These are phyloP conservation scores for Cercophora samala DNA, from an alignment of 495 filamentous ascomycete species.

Conservation along the genomic window DNA sequence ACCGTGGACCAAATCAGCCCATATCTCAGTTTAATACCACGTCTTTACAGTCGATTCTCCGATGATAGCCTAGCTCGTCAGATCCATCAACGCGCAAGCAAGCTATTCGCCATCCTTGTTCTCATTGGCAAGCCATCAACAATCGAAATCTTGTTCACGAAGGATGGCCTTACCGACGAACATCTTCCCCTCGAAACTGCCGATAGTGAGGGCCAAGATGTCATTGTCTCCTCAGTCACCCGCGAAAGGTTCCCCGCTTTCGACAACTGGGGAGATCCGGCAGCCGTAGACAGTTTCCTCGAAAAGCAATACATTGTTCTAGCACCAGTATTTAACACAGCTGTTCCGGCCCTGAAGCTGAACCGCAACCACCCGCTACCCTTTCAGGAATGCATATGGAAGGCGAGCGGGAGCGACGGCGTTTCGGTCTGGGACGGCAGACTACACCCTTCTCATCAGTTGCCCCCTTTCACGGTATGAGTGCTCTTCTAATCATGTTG, in stretches of 20 bases:
- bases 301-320: conserved; percentile 14
- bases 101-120: conserved; percentile 12
- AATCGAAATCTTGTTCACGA: conserved; percentile 7
- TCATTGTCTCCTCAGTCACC: background rate
- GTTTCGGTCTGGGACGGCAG: conserved; percentile 6
- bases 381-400: background rate
- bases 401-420: background rate
- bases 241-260: background rate
- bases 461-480: conserved; percentile 2
- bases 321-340: conserved; percentile 7
- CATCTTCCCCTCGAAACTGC: conserved; percentile 2
- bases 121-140: conserved; percentile 7
- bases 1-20: background rate
- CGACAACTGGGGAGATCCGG: conserved; percentile 3
- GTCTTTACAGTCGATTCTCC: background rate
- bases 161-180: conserved; percentile 13
- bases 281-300: conserved; percentile 5
- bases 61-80: background rate
- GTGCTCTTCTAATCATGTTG: background rate
- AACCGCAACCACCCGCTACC: conserved; percentile 10
- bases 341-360: conserved; percentile 2
- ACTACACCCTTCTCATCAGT: conserved; percentile 9
- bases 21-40: background rate
- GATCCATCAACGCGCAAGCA: conserved; percentile 10
- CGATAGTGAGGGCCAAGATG: background rate